Percentiles rank a stretch among this genome's conserved stretches.
phyloP scores from a whole-genome alignment of 2,329 filamentous ascomycete genomes.

The Colletotrichum scovillei region DNA sequence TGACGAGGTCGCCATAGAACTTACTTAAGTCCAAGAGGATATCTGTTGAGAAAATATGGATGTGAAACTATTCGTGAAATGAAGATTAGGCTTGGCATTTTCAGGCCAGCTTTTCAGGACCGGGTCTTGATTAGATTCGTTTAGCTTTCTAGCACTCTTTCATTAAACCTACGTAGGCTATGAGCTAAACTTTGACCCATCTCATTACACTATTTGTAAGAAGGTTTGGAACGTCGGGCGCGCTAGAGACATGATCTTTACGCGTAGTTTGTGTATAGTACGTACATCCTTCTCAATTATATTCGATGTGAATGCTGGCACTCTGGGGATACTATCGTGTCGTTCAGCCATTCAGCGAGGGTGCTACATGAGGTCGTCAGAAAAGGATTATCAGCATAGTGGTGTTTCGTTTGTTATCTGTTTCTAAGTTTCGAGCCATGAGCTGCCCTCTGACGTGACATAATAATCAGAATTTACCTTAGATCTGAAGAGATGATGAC shows the following conservation, averaged over 20 bases:
- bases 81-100: neutral
- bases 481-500: no score
- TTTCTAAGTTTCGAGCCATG: no score
- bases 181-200: neutral
- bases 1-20: neutral
- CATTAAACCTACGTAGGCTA: neutral
- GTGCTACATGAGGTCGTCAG: no score
- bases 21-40: neutral
- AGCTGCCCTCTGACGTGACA: no score
- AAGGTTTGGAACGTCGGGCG: neutral
- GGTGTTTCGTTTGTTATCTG: no score
- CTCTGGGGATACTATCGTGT: no score
- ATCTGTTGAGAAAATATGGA: neutral
- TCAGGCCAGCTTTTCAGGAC: neutral
- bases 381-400: no score
- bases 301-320: no score
- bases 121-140: neutral
- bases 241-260: neutral
- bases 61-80: neutral
- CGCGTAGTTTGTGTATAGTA: no score
- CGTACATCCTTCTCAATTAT: neutral
- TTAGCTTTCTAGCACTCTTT: no score
- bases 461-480: no score
- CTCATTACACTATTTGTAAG: neutral
- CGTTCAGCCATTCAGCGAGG: no score